phyloP scores from a whole-genome alignment of 1,284 basidiomycete genomes.

The Apiotrichum laibachii region DNA sequence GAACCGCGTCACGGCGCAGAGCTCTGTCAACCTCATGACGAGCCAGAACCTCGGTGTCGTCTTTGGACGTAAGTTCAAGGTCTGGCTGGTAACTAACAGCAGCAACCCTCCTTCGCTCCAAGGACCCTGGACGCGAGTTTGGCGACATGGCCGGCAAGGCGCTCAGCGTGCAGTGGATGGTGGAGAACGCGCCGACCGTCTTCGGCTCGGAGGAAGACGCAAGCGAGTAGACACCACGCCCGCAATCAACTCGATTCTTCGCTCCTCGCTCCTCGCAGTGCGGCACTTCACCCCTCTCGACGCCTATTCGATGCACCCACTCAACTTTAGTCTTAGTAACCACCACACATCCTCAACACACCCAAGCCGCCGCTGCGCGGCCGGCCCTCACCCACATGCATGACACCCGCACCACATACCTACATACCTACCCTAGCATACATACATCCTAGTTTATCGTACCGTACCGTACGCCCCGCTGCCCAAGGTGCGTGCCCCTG shows the following conservation, averaged over 20 bases:
- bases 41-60: slow-evolving; percentile 98
- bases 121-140: slow-evolving; percentile 83
- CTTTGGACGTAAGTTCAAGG: slow-evolving; percentile 80
- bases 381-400: not conserved
- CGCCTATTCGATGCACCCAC: too few species aligned
- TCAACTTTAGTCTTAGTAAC: too few species aligned
- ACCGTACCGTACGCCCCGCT: too few species aligned
- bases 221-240: not conserved
- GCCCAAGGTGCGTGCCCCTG: too few species aligned
- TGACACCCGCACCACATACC: not conserved
- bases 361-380: not conserved
- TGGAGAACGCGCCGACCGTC: slow-evolving; percentile 72
- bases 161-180: slow-evolving; percentile 82
- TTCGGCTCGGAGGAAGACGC: slow-evolving; percentile 29
- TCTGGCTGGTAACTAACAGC: slow-evolving; percentile 12
- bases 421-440: not conserved
- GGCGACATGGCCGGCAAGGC: slow-evolving; percentile 87
- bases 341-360: too few species aligned
- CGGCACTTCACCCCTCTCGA: too few species aligned
- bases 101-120: slow-evolving; percentile 92
- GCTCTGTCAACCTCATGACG: slow-evolving; percentile 85
- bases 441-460: not conserved
- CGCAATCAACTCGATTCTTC: not conserved
- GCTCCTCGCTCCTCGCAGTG: too few species aligned
- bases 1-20: slow-evolving; percentile 69